Percentiles rank a stretch among this genome's conserved stretches.
Evolutionary conservation across 75 land plant species (phyloP).

Genomic region (Cupressus sempervirens): DNA sequence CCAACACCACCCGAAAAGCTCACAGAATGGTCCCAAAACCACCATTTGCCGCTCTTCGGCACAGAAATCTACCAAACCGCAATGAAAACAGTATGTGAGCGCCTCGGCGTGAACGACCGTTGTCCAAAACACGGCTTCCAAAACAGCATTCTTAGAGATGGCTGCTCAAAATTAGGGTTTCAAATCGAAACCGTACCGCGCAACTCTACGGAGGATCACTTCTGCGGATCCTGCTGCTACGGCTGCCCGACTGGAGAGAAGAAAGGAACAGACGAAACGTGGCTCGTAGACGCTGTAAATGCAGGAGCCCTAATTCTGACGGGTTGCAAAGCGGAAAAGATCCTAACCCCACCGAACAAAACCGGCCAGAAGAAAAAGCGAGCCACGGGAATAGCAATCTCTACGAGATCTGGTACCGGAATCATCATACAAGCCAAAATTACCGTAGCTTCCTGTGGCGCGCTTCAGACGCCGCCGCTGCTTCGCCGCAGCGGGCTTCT

Average conservation of each 20-base stretch:
- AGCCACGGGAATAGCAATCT: constrained; percentile 48
- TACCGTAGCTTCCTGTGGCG: constrained; percentile 67
- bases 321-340: constrained; percentile 54
- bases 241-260: constrained; percentile 78
- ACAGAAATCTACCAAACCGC: constrained; percentile 53
- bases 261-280: constrained; percentile 64
- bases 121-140: constrained; percentile 63
- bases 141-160: constrained; percentile 60
- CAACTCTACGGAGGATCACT: constrained; percentile 60
- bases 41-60: constrained; percentile 51
- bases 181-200: constrained; percentile 48
- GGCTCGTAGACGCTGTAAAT: constrained; percentile 82
- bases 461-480: constrained; percentile 68
- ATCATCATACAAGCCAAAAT: constrained; percentile 48
- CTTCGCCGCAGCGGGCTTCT: constrained; percentile 65
- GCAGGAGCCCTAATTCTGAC: constrained; percentile 65
- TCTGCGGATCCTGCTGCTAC: constrained; percentile 73
- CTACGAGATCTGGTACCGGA: constrained; percentile 7
- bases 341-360: constrained; percentile 23
- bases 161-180: constrained; percentile 69
- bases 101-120: constrained; percentile 56
- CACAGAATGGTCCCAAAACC: constrained; percentile 58
- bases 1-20: constrained; percentile 61
- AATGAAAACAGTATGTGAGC: constrained; percentile 67
- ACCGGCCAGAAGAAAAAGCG: constrained; percentile 5